Base-by-base conservation (phyloP, 202 grass and related monocot species). In the Saccharum hybrid region DNA sequence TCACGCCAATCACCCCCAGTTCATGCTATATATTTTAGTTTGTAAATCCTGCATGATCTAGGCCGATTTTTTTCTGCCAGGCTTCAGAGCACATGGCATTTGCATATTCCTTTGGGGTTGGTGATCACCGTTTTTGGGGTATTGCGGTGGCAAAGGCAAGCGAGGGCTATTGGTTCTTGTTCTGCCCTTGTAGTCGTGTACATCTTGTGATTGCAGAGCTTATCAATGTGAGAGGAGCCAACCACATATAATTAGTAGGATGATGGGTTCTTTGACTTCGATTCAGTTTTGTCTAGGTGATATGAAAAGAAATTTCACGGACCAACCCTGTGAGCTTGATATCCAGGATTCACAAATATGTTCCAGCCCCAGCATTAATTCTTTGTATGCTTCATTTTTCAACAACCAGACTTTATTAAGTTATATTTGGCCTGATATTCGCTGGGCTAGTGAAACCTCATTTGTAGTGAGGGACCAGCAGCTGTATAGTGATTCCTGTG, bases 401-500 rank as follows among this genome's bases (percentile, higher is more conserved):
- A 64, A 71, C 39, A 54, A 45, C 13, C 23, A 80, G 22, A 22
- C 10, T 39, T 37, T 10, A 14, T 40, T 82, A 52, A 48, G 33
- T 28, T 39, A 65, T 74, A 28, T 51, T 39, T 74, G 28, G 2
- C 51, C 66, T 26, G 39, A 42, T 34, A 19, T 49, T 34, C 39
- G 18, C 7, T 83, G 10, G 41, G 63, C 43, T 56, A 66, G 66
- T 39, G 63, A 54, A 41, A 56, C 43, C 63, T 76, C 13, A 65
- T 81, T 85, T 76, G 23, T 59, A 23, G 45, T 15, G 16, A 85
- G 9, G 74, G 43, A 49, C 7, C 79, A 78, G 34, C 28, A 75
- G 26, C 63, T 63, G 54, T 72, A 19, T 21, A 77, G 45, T 78
- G 45, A 23, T 74, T 78, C 10, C 71, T n/a, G 61, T 81, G 87